These are phyloP conservation scores for Irpex sp. DNA, from an alignment of 1,284 basidiomycete species.

Conservation along the genomic window DNA sequence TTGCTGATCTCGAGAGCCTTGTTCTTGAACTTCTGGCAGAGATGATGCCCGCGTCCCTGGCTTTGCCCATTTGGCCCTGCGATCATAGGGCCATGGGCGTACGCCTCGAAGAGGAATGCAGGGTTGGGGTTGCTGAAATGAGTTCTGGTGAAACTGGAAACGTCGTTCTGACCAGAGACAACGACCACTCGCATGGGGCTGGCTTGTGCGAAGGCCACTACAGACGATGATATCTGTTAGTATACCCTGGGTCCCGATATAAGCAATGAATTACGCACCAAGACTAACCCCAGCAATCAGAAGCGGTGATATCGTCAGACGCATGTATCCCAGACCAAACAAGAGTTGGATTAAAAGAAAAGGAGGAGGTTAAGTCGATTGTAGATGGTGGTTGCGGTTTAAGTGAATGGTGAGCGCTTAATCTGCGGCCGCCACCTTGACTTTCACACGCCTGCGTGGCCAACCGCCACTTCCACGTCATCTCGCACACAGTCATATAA, in stretches of 20 bases:
- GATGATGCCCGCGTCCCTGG: slow-evolving; percentile 12
- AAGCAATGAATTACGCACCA: slow-evolving; percentile 9
- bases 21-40: slow-evolving; percentile 29
- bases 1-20: slow-evolving; percentile 47
- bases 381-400: background rate
- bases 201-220: slow-evolving; percentile 26
- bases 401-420: background rate
- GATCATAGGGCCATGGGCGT: slow-evolving; percentile 7
- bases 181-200: slow-evolving; percentile 36
- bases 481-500: background rate
- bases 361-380: background rate
- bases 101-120: slow-evolving; percentile 10
- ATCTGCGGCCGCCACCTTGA: background rate
- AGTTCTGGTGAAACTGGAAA: slow-evolving; percentile 20
- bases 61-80: slow-evolving; percentile 9
- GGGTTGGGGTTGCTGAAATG: slow-evolving; percentile 19
- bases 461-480: too few relatives aligned
- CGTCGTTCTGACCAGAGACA: slow-evolving; percentile 24
- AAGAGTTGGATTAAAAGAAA: background rate
- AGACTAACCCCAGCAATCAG: slow-evolving; percentile 12
- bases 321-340: slow-evolving; percentile 5
- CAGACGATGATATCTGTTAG: background rate
- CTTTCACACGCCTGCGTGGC: background rate
- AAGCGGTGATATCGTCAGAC: slow-evolving; percentile 8
- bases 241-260: background rate